These are phyloP conservation scores for Xerocomus spinulosus DNA, from an alignment of 768 basidiomycete species.

Conservation along the genomic window DNA sequence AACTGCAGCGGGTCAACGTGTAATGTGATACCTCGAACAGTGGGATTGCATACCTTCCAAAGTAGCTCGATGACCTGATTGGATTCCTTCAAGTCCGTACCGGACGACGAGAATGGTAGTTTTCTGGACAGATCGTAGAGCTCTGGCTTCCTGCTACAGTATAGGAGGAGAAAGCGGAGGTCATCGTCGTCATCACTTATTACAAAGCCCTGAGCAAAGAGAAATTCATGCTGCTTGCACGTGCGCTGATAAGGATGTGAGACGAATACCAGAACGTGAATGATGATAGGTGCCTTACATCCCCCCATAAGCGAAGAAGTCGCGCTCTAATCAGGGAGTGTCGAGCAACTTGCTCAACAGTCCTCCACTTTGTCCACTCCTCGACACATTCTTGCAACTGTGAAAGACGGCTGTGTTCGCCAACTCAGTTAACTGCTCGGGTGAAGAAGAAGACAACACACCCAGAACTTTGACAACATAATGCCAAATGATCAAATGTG, in stretches of 20 bases:
- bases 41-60: conserved; percentile 14
- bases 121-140: conserved; percentile 9
- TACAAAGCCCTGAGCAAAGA: not conserved
- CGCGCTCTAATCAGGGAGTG: conserved; percentile 15
- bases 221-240: conserved; percentile 10
- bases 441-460: not conserved
- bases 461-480: conserved; percentile 14
- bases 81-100: conserved; percentile 6
- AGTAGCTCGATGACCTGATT: conserved; percentile 21
- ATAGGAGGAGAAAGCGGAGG: conserved; percentile 17
- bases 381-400: conserved; percentile 4
- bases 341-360: conserved; percentile 15
- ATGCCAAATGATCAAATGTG: conserved; percentile 20
- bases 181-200: conserved; percentile 13
- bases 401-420: conserved; percentile 5
- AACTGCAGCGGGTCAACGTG: conserved; percentile 7
- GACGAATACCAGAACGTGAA: not conserved
- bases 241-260: conserved; percentile 6
- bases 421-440: not conserved
- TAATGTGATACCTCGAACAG: not conserved
- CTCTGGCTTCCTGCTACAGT: conserved; percentile 14
- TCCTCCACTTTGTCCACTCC: conserved; percentile 13
- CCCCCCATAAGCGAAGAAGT: conserved; percentile 5
- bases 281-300: conserved; percentile 6
- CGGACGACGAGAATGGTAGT: not conserved